Conservation (phyloP, 768 basidiomycete species). For the Nevesoporus exiguus region DNA sequence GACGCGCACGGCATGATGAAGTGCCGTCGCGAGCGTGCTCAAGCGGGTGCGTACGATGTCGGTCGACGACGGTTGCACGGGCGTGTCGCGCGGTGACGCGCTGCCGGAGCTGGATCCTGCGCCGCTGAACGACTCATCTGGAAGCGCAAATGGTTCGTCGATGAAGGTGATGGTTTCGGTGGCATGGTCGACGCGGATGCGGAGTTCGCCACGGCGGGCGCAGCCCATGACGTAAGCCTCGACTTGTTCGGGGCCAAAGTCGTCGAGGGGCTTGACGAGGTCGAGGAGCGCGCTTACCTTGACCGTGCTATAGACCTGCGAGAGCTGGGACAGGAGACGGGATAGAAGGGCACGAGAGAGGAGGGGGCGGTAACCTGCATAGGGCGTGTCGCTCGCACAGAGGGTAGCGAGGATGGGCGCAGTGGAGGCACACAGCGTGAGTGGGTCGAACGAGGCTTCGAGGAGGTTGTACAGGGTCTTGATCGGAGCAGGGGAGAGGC, state of each 20-base stretch:
- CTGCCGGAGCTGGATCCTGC: conserved; percentile 12
- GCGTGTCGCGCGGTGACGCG: conserved; percentile 35
- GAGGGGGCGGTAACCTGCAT: conserved; percentile 82
- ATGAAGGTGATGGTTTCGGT: conserved; percentile 81
- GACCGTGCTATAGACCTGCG: conserved; percentile 89
- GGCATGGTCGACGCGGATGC: conserved; percentile 85
- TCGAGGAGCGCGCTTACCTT: conserved; percentile 72
- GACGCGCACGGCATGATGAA: conserved; percentile 65
- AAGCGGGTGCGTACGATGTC: conserved; percentile 77
- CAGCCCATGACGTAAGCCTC: conserved; percentile 95
- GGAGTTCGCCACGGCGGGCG: conserved; percentile 81
- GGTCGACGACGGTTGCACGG: conserved; percentile 67
- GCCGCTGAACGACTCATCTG: conserved; percentile 35
- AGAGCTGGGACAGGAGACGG: conserved; percentile 84
- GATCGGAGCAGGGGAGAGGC: conserved; percentile 68
- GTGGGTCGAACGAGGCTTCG: conserved; percentile 91
- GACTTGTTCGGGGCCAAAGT: conserved; percentile 61
- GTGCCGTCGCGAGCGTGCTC: conserved; percentile 64
- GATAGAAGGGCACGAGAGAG: conserved; percentile 90
- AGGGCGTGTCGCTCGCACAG: conserved; percentile 41
- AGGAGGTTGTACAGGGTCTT: conserved; percentile 83
- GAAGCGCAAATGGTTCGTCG: conserved; percentile 63
- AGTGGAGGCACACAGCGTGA: conserved; percentile 74
- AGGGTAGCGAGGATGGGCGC: conserved; percentile 74
- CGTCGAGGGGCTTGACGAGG: conserved; percentile 73